Base-by-base conservation (phyloP, 192 early-diverging fungal species). In the Fimicolochytrium jonesii region DNA sequence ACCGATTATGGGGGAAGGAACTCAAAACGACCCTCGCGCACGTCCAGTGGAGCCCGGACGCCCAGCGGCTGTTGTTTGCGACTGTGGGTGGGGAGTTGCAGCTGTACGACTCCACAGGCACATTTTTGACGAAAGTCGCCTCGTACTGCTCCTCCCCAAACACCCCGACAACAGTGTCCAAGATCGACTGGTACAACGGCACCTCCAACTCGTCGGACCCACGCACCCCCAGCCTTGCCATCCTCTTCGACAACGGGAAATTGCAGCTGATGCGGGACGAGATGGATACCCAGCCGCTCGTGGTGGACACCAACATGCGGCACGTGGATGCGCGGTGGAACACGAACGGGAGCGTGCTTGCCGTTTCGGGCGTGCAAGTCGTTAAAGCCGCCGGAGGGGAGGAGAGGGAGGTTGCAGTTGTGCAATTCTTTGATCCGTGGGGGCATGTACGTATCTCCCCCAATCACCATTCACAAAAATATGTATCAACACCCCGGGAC, bases 1-100 rank as follows among this genome's bases (percentile, higher is more conserved):
- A 80, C 51, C 52, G 83, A 9, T 59, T 85, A 6, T 83, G 81
- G 78, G 78, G 83, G 31, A 83, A 85, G 63, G 80, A 85, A 49
- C 56, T 85, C 20, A 76, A 77, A 42, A 48, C 64, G 7, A 69
- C 52, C 10, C 55, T 83, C 7, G 55, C 78, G 20, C 67, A 74
- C 45, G 73, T 79, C 1, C 73, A 71, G 31, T 85, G 83, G 83
- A 81, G 80, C 0, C 83, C 83, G 10, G 83, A 85, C 45, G 73
- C 67, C 6, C 81, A 77, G 47, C 66, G 67, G 46, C 66, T 85
- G 23, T 52, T 85, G 28, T 85, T 85, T 74, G 80, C 68, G n/a
- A 75, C 77, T 13, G 57, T 43, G 2, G 33, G 39, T n/a, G 81
- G 80, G 18, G 74, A 85, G 50, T 54, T 83, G 51, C 79, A 77